Percentiles rank a stretch among this genome's conserved stretches.
Evolutionary conservation across 495 filamentous ascomycete genomes (phyloP).

Genomic region (Parmelia sp.): DNA sequence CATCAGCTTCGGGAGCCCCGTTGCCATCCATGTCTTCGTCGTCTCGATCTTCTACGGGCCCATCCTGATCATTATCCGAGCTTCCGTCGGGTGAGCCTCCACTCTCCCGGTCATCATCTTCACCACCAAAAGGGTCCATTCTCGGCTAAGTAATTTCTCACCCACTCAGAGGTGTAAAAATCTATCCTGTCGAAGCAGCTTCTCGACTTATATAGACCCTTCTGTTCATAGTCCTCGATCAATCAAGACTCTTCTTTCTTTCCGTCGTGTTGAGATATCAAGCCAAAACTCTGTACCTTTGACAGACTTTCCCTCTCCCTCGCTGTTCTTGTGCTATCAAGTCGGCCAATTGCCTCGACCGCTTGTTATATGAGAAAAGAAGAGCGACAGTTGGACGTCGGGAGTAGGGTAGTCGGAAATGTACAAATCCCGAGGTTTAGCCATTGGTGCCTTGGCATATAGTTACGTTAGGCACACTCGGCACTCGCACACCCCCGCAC

Average conservation of each 20-base stretch:
- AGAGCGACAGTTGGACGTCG: neutral
- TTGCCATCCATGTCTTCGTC: conserved; percentile 56
- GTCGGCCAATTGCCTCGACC: neutral
- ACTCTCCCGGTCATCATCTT: conserved; percentile 53
- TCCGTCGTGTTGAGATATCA: neutral
- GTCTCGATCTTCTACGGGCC: conserved; percentile 54
- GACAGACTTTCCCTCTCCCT: neutral
- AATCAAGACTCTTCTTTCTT: neutral
- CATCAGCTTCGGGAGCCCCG: conserved; percentile 57
- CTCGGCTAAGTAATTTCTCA: neutral
- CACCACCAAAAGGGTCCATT: conserved; percentile 35
- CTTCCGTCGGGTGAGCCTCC: conserved; percentile 56
- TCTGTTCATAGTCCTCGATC: neutral
- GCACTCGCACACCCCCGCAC: no score
- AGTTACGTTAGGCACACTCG: neutral
- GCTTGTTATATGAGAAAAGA: neutral
- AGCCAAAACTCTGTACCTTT: neutral
- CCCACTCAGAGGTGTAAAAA: neutral
- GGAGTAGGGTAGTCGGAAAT: neutral
- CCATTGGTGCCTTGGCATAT: neutral
- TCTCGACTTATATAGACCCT: neutral
- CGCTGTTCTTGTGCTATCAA: neutral
- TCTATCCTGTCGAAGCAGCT: neutral
- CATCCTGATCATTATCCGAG: conserved; percentile 66
- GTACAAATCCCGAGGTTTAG: neutral